Percentiles rank a stretch among this genome's conserved stretches.
These are phyloP conservation scores for Tetrastigma voinierianum DNA, from an alignment of 164 flowering plant genomes.

Conservation along the genomic window DNA sequence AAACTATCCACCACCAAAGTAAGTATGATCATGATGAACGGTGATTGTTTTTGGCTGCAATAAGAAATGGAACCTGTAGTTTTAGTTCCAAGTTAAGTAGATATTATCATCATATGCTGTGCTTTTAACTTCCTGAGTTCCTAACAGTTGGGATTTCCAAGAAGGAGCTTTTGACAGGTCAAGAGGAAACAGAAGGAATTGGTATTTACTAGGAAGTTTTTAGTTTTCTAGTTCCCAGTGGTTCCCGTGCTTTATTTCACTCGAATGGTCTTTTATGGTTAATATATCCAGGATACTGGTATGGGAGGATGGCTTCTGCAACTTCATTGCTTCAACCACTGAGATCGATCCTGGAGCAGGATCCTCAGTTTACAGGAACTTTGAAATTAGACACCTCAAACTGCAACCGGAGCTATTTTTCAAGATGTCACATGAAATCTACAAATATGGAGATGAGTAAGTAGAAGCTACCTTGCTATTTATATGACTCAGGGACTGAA, in stretches of 20 bases:
- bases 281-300: not conserved
- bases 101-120: not conserved
- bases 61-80: not conserved
- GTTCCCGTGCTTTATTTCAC: not conserved
- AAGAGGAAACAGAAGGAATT: conserved; percentile 1
- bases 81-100: not conserved
- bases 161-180: not conserved
- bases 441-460: not conserved
- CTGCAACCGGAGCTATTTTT: conserved; percentile 1
- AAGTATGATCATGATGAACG: not conserved
- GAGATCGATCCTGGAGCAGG: not conserved
- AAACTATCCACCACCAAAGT: not conserved
- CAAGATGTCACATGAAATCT: conserved; percentile 1
- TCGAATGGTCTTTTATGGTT: not conserved
- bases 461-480: not conserved
- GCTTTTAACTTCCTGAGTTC: not conserved
- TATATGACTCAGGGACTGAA: not conserved
- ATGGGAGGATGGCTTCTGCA: conserved; percentile 1
- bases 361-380: not conserved
- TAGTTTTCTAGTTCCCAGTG: not conserved
- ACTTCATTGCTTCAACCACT: conserved; percentile 1
- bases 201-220: not conserved
- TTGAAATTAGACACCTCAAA: not conserved
- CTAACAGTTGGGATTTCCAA: conserved; percentile 1
- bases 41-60: not conserved